phyloP scores from a whole-genome alignment of 1,284 basidiomycete species.

The Schizophyllum amplum region DNA sequence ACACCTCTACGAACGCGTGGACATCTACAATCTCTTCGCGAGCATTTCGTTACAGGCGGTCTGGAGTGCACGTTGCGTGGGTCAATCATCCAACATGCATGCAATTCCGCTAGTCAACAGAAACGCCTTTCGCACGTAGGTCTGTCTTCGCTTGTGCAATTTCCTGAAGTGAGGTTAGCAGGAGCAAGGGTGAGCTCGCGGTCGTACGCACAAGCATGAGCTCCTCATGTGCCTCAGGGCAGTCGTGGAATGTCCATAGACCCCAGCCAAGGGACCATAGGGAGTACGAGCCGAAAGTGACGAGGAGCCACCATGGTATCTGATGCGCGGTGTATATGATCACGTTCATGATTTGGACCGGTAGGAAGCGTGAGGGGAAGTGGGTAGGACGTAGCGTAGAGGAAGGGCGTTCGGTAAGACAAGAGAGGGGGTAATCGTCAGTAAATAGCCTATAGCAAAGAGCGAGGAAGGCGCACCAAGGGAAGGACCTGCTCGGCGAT shows the following conservation, averaged over 20 bases:
- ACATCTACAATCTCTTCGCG: too few species aligned
- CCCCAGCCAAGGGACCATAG: slow-evolving; percentile 68
- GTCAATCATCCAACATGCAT: too few species aligned
- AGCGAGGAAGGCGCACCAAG: slow-evolving; percentile 33
- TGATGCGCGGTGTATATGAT: too few species aligned
- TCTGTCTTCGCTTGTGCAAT: slow-evolving; percentile 66
- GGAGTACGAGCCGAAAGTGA: slow-evolving; percentile 69
- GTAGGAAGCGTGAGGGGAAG: not conserved
- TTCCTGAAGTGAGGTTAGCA: slow-evolving; percentile 32
- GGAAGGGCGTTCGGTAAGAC: not conserved
- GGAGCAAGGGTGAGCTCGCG: not conserved
- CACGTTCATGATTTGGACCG: too few species aligned
- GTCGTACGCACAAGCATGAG: slow-evolving; percentile 43
- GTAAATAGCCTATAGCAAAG: not conserved
- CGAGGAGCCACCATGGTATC: slow-evolving; percentile 74
- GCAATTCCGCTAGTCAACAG: slow-evolving; percentile 6
- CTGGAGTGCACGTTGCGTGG: too few species aligned
- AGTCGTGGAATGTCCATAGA: slow-evolving; percentile 62
- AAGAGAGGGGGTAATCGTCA: not conserved
- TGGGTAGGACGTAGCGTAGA: slow-evolving; percentile 5
- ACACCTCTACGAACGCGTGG: too few species aligned
- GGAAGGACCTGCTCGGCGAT: slow-evolving; percentile 45
- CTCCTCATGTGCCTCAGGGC: slow-evolving; percentile 71
- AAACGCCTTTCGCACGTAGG: slow-evolving; percentile 55
- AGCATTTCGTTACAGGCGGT: too few species aligned